phyloP scores from a whole-genome alignment of 441 rosid genomes.

The Gossypium gossypioides region DNA sequence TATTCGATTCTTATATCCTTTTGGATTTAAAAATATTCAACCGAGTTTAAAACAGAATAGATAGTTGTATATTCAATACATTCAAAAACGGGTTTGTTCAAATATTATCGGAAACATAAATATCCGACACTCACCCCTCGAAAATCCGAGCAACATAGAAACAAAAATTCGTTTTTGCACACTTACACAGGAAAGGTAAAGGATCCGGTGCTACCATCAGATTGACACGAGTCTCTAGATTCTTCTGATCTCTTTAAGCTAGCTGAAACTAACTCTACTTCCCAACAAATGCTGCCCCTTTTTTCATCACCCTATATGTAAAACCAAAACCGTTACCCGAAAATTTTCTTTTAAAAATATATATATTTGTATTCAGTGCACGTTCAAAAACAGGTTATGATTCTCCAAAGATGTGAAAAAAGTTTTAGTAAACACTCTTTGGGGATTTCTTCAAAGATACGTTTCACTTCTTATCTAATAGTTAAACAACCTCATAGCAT shows the following conservation, averaged over 20 bases:
- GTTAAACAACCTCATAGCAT: too few relatives aligned
- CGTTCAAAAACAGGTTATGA: neutral
- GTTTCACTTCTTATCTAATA: neutral
- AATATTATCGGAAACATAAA: neutral
- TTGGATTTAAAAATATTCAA: neutral
- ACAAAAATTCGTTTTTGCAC: neutral
- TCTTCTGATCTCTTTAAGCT: conserved; percentile 19
- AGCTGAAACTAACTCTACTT: conserved; percentile 4
- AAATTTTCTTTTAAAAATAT: neutral
- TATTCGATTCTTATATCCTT: neutral
- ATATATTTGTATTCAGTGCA: neutral
- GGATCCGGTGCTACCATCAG: conserved; percentile 51
- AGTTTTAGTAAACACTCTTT: neutral
- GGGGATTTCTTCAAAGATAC: neutral
- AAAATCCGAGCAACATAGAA: neutral
- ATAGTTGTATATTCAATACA: neutral
- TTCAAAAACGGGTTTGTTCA: neutral
- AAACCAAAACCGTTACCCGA: neutral
- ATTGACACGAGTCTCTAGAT: conserved; percentile 38
- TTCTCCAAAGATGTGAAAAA: neutral
- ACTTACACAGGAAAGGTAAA: conserved; percentile 76
- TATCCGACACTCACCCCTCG: neutral
- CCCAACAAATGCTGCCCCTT: conserved; percentile 8
- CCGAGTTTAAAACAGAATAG: too few relatives aligned
- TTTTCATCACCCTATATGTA: conserved; percentile 21